Conservation (phyloP, 208 protist species). For the Eutreptiella sp. region DNA sequence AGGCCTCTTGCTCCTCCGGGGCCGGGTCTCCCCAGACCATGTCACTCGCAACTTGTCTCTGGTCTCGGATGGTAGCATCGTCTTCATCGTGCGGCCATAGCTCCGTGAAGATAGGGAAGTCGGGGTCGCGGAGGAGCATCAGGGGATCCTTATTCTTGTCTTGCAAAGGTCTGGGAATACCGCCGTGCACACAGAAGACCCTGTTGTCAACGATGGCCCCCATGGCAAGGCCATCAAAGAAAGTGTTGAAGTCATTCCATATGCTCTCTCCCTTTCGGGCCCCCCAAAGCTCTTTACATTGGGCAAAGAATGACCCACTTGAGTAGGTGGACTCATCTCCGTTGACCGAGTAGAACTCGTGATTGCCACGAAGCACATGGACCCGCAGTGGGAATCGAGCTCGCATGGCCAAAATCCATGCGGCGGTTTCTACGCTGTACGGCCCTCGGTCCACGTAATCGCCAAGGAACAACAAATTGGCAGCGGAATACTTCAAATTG, state of each 20-base stretch:
- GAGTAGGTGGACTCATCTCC: slow-evolving; percentile 68
- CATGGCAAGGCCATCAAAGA: slow-evolving; percentile 17
- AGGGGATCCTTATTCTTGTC: too few species aligned
- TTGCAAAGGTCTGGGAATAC: slow-evolving; percentile 7
- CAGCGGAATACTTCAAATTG: slow-evolving; percentile 1
- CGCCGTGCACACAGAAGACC: slow-evolving; percentile 21
- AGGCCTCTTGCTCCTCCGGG: slow-evolving; percentile 65
- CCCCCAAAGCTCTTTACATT: slow-evolving; percentile 30
- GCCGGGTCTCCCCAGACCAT: slow-evolving; percentile 79
- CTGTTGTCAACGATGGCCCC: slow-evolving; percentile 17
- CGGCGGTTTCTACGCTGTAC: slow-evolving; percentile 19
- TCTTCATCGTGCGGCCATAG: too few species aligned
- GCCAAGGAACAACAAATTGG: slow-evolving; percentile 23
- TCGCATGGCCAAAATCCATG: slow-evolving; percentile 25
- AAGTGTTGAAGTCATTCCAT: slow-evolving; percentile 9
- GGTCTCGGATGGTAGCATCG: too few species aligned
- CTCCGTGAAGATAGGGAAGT: too few species aligned
- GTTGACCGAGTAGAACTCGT: slow-evolving; percentile 64
- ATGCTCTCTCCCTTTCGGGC: background rate
- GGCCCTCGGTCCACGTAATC: slow-evolving; percentile 74
- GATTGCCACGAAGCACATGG: slow-evolving; percentile 42
- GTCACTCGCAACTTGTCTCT: slow-evolving; percentile 73
- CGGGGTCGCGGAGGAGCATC: too few species aligned
- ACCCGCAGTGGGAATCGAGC: slow-evolving; percentile 31
- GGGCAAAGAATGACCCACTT: slow-evolving; percentile 27